Base-by-base conservation (phyloP, 306 rosid species). In the Corylus americana region DNA sequence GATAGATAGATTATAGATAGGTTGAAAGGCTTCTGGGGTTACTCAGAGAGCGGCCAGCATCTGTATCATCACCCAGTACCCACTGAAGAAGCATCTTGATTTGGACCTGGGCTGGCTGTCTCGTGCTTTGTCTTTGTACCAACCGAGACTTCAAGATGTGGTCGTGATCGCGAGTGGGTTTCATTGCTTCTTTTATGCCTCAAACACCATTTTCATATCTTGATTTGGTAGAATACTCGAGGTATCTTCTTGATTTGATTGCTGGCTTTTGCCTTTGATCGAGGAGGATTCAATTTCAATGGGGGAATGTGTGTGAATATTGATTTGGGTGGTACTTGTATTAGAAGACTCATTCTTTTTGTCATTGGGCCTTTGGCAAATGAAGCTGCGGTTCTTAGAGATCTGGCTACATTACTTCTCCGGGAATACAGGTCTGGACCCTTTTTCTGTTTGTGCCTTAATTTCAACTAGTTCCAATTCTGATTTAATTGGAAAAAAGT, bases 381-480 rank as follows among this genome's bases (percentile, higher is more conserved):
- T 91, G 96, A 85, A 83, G 90, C 88, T 82, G 75, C 50, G 87
- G 55, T 72, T 88, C 74, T 79, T 82, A 77, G 81, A 88, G 88
- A 89, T 85, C 94, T 86, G 82, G 73, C 83, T 82, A 80, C 77
- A 72, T 76, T 76, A 78, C 87, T 84, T 83, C 74, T 84, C 88
- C 74, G 73, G 80, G 66, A 79, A 44, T 81, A 79, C 82, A 78
- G 86, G 82, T 87, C 82, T 86, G 81, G 37, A 78, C 67, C 74
- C 62, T 47, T 50, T 67, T 67, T 57, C 31, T 27, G 18, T 80
- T 18, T 61, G 45, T 35, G 42, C 74, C 75, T 75, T 17, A 39
- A 62, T 48, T 59, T 80, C 76, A 70, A 70, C 59, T 71, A 44
- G 74, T 1, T 54, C 49, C 37, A 72, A 54, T 55, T 74, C 82